A percentile compares a stretch with the other conserved stretches of the same genome.
These are phyloP conservation scores for Botrytis cinerea DNA, from an alignment of 2,329 filamentous ascomycete genomes.

Conservation along the genomic window DNA sequence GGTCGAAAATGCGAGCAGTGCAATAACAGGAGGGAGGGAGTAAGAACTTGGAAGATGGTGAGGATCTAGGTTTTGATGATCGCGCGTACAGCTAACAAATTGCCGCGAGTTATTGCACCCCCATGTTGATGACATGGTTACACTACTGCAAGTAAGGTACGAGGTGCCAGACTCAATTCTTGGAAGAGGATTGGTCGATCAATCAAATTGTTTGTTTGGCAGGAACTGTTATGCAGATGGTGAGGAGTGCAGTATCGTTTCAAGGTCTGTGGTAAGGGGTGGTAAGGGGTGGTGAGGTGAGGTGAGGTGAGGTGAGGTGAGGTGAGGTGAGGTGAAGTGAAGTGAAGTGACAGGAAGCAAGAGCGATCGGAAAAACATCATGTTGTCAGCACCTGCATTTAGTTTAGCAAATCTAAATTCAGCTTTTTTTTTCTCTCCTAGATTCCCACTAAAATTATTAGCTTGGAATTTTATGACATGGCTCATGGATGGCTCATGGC, in stretches of 20 bases:
- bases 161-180: conserved; percentile 1
- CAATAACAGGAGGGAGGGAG: neutral
- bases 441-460: neutral
- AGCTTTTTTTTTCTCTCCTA: neutral
- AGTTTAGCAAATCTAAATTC: conserved; percentile 2
- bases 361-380: neutral
- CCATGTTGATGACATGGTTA: neutral
- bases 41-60: neutral
- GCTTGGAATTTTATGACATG: neutral
- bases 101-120: conserved; percentile 12
- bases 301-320: neutral
- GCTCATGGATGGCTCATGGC: neutral
- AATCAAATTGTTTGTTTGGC: neutral
- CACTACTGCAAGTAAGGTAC: conserved; percentile 22
- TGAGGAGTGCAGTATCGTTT: neutral
- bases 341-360: neutral
- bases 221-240: neutral
- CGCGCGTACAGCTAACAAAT: conserved; percentile 22
- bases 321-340: neutral
- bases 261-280: neutral
- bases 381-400: neutral
- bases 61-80: neutral
- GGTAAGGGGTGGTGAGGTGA: too few relatives aligned
- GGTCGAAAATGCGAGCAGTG: neutral
- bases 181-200: neutral